These are phyloP conservation scores for Geum urbanum DNA, from an alignment of 306 rosid genomes.

Conservation along the genomic window DNA sequence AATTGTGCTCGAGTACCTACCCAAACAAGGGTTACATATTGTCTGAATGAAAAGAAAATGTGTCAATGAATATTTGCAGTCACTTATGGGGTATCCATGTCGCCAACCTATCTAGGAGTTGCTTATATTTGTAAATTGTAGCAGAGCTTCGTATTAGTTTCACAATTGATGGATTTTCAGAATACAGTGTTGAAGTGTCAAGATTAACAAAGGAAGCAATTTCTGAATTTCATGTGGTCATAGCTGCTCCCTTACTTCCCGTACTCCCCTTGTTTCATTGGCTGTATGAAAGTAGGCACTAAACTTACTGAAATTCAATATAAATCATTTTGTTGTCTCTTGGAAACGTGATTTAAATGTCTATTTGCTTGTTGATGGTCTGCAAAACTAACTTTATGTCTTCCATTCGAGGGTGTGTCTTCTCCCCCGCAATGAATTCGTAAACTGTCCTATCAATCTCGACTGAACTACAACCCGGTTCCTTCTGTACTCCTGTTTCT, in stretches of 20 bases:
- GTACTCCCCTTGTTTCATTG: background rate
- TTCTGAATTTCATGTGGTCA: background rate
- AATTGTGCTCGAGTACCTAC: constrained; percentile 27
- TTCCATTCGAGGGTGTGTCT: constrained; percentile 41
- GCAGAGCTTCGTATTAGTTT: background rate
- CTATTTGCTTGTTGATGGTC: constrained; percentile 37
- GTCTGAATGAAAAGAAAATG: constrained; percentile 40
- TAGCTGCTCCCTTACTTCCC: background rate
- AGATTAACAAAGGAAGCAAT: background rate
- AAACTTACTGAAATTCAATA: background rate
- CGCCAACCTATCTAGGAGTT: background rate
- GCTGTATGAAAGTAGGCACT: too few relatives aligned
- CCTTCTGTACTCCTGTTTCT: constrained; percentile 49
- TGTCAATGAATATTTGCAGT: background rate
- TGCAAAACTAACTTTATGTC: constrained; percentile 52
- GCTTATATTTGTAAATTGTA: background rate
- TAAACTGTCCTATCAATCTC: constrained; percentile 49
- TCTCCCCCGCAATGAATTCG: constrained; percentile 68
- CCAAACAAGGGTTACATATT: constrained; percentile 27
- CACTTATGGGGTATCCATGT: background rate
- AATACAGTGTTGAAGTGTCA: background rate
- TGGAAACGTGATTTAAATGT: background rate
- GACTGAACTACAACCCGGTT: constrained; percentile 72
- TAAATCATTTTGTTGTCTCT: background rate
- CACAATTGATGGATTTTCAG: background rate